phyloP scores from a whole-genome alignment of 208 protist species.

The Leishmania turanica region DNA sequence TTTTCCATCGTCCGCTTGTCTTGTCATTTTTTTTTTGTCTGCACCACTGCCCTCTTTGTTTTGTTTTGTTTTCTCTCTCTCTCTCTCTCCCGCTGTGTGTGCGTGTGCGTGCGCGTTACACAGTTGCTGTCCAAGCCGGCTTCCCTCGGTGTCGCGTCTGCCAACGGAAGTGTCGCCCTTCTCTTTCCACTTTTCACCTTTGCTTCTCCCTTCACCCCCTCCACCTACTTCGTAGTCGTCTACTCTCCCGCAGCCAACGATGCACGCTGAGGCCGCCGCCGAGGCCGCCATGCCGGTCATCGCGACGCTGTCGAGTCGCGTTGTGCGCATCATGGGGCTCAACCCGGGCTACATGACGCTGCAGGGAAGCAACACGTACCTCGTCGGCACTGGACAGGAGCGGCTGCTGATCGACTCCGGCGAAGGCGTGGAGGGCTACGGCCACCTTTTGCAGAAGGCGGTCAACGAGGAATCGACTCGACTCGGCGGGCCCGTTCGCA shows the following conservation, averaged over 20 bases:
- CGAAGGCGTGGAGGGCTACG: slow-evolving; percentile 50
- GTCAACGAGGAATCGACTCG: slow-evolving; percentile 28
- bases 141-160: neutral
- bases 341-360: slow-evolving; percentile 74
- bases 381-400: slow-evolving; percentile 53
- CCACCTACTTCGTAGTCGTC: neutral
- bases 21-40: neutral
- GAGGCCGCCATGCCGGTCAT: slow-evolving; percentile 35
- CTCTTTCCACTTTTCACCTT: neutral
- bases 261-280: slow-evolving; percentile 2
- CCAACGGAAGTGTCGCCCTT: neutral
- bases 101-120: neutral
- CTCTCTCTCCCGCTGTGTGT: neutral
- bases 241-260: neutral
- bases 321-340: slow-evolving; percentile 66
- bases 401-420: slow-evolving; percentile 68
- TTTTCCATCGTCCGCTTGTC: neutral
- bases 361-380: slow-evolving; percentile 76
- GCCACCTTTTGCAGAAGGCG: slow-evolving; percentile 30
- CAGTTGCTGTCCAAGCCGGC: neutral
- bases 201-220: neutral
- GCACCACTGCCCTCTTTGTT: neutral
- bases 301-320: slow-evolving; percentile 37
- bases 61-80: no score
- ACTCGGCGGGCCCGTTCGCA: slow-evolving; percentile 36